Base-by-base conservation (phyloP, 768 basidiomycete species). In the Boletus rufocinnamomeus region DNA sequence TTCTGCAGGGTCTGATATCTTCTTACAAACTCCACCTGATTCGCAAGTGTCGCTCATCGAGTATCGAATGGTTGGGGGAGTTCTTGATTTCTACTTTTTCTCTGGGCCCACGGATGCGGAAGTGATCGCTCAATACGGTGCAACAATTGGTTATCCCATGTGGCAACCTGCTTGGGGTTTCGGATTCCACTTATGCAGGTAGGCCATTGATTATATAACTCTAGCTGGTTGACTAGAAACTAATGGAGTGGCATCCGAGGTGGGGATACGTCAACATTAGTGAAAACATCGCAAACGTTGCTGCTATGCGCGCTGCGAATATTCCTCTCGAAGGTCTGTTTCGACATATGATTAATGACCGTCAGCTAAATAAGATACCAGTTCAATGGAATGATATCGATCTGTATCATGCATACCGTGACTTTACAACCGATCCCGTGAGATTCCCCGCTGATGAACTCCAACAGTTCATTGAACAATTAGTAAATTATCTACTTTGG, bases 331-430 rank as follows among this genome's bases (percentile, higher is more conserved):
- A 93, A 82, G 83, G 84, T 84, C 27, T 46, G 63, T 58, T 54
- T 49, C 37, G 16, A 30, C 9, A 4, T 27, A 11, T 19, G 35
- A 4, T 27, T 5, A 1, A 35, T 49, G 27, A 4, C 11, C 27
- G 21, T 30, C 11, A 21, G 13, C 37, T 59, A 6, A 70, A 56
- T 17, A 21, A 19, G 0, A 21, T 14, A 28, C 21, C 37, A 87
- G 86, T 84, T 45, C 88, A 88, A 80, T 90, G 88, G 88, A 89
- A 86, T 65, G 88, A 89, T 62, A 87, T 90, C 59, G 88, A 90
- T 71, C 60, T 89, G 52, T 89, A 88, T 63, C 83, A 88, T 63
- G 82, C 86, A 28, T 76, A 80, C 37, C 79, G 88, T 17, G 88
- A 87, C 70, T 88, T 89, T 62, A 90, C 88, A 6, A 72, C 80